Evolutionary conservation across 169 alveolate genomes (phyloP).

Genomic region (Fabrea salina): DNA sequence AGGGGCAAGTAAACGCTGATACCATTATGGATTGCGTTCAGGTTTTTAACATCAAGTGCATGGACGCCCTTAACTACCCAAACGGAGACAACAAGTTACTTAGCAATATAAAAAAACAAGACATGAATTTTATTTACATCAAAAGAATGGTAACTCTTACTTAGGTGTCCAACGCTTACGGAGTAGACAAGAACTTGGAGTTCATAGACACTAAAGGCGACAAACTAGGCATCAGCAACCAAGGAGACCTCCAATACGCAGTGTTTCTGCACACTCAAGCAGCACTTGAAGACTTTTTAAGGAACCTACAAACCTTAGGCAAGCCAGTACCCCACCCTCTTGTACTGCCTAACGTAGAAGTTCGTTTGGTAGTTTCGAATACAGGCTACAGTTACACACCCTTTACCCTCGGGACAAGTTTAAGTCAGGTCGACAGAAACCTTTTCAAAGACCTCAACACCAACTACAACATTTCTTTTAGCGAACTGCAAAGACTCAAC

Average conservation of each 20-base stretch:
- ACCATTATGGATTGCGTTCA: neutral
- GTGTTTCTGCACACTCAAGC: neutral
- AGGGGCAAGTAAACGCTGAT: neutral
- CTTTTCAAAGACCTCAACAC: neutral
- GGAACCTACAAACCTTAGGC: neutral
- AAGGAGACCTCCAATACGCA: neutral
- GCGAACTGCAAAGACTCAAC: neutral
- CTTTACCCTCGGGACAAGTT: neutral
- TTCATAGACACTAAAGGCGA: neutral
- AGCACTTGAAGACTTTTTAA: neutral
- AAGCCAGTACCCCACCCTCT: neutral
- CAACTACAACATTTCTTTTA: neutral
- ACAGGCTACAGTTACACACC: neutral
- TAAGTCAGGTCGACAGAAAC: too few species aligned
- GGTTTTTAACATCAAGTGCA: neutral
- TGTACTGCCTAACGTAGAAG: neutral
- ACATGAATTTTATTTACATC: neutral
- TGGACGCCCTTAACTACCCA: neutral
- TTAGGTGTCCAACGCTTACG: neutral
- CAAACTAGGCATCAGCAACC: neutral
- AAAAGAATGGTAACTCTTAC: neutral
- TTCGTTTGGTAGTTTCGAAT: slow-evolving; percentile 4
- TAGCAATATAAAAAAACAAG: neutral
- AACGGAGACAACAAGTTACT: neutral
- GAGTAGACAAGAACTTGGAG: neutral